These are phyloP conservation scores for Kodamaea neixiangensis DNA, from an alignment of 805 yeast species.

Conservation along the genomic window DNA sequence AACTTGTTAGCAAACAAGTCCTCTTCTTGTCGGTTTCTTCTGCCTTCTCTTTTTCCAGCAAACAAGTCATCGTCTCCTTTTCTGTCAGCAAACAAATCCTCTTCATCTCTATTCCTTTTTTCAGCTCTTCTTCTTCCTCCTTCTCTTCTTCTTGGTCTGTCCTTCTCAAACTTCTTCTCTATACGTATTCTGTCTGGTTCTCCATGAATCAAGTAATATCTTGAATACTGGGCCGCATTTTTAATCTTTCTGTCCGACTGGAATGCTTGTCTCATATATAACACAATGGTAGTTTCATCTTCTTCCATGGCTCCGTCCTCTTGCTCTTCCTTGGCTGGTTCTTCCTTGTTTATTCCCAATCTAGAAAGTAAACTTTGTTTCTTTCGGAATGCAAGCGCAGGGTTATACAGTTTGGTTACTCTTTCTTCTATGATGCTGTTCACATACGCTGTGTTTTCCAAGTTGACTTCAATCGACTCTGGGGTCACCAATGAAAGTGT, in stretches of 20 bases:
- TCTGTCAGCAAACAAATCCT: conserved; percentile 27
- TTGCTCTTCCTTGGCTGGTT: conserved; percentile 15
- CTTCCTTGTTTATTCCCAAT: conserved; percentile 20
- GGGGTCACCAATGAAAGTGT: conserved; percentile 17
- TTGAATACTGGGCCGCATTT: conserved; percentile 57
- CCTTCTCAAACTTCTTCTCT: conserved; percentile 13
- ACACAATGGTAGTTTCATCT: conserved; percentile 36
- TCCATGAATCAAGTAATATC: conserved; percentile 70
- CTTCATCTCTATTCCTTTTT: conserved; percentile 15
- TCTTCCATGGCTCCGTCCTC: conserved; percentile 34
- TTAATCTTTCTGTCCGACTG: conserved; percentile 56
- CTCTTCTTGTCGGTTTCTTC: conserved; percentile 16
- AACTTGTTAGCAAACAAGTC: conserved; percentile 26
- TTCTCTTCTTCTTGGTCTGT: not conserved
- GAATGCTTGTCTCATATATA: conserved; percentile 52
- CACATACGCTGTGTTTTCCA: conserved; percentile 17
- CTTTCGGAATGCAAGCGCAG: conserved; percentile 34
- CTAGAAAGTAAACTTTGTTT: conserved; percentile 32
- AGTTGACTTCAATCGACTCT: conserved; percentile 4
- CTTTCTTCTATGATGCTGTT: conserved; percentile 37
- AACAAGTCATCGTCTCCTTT: conserved; percentile 23
- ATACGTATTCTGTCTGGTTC: conserved; percentile 56
- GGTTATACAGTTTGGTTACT: conserved; percentile 42
- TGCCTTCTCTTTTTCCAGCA: conserved; percentile 18
- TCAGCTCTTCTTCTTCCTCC: conserved; percentile 1